Percentiles rank a stretch among this genome's conserved stretches.
Evolutionary conservation across 306 rosid species (phyloP).

Genomic region (Arachis stenosperma): DNA sequence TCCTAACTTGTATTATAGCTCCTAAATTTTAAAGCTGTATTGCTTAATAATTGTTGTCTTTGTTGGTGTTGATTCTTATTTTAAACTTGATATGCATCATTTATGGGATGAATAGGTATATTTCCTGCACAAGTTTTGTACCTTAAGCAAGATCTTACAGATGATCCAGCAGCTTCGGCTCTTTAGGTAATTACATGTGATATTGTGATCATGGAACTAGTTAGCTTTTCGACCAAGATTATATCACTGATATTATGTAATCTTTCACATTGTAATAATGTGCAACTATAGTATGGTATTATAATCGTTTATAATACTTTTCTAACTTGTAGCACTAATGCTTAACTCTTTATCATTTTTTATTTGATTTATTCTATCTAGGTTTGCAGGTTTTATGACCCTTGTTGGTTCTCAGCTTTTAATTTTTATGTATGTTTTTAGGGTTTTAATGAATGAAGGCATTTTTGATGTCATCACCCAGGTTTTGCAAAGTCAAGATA

Average conservation of each 20-base stretch:
- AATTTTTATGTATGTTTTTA: conserved; percentile 44
- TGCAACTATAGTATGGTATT: background rate
- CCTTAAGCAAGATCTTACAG: too few species aligned
- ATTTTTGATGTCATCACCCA: conserved; percentile 55
- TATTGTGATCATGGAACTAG: too few species aligned
- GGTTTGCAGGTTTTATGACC: conserved; percentile 13
- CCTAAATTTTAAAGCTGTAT: conserved; percentile 14
- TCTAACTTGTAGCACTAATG: background rate
- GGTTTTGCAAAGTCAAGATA: conserved; percentile 72
- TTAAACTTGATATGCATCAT: background rate
- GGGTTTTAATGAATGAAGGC: conserved; percentile 96
- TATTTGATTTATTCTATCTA: background rate
- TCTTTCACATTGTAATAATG: background rate
- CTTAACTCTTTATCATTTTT: background rate
- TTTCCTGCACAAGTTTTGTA: too few species aligned
- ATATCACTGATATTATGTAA: background rate
- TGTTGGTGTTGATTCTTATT: background rate
- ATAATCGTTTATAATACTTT: background rate
- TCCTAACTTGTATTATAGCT: too few species aligned
- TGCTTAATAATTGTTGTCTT: conserved; percentile 15
- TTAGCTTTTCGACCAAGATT: background rate
- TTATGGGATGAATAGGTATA: too few species aligned
- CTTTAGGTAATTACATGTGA: too few species aligned
- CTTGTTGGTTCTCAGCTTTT: conserved; percentile 34
- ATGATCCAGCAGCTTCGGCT: too few species aligned